Evolutionary conservation across 2,329 filamentous ascomycete genomes (phyloP).

Genomic region (Colletotrichum acutatum): DNA sequence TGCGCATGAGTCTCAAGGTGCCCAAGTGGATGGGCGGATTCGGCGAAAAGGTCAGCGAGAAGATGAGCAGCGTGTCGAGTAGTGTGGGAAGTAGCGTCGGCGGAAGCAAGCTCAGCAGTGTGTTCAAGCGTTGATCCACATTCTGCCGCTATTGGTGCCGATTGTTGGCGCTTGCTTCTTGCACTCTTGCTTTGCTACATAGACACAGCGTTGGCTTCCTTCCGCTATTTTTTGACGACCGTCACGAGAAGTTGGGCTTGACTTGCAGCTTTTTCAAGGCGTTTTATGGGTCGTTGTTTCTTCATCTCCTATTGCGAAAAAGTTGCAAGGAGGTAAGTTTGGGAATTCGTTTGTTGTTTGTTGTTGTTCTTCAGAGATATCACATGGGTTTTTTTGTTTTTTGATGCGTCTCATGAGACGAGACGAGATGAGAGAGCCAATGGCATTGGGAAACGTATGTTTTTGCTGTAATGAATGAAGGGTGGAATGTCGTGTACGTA

Average conservation of each 20-base stretch:
- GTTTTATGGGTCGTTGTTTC: neutral
- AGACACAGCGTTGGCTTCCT: neutral
- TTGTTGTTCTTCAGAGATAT: slow-evolving; percentile 2
- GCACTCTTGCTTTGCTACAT: neutral
- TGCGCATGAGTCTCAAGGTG: slow-evolving; percentile 68
- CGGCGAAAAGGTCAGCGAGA: slow-evolving; percentile 58
- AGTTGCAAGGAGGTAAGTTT: slow-evolving; percentile 14
- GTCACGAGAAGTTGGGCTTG: neutral
- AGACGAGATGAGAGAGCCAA: neutral
- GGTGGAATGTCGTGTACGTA: neutral
- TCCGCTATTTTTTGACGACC: neutral
- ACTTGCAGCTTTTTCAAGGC: slow-evolving; percentile 26
- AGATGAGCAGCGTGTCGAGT: slow-evolving; percentile 61
- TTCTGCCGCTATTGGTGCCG: neutral
- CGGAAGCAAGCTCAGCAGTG: slow-evolving; percentile 24
- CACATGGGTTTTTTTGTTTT: neutral
- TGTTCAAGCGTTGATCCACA: slow-evolving; percentile 15
- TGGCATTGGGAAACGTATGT: neutral
- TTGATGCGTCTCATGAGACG: neutral
- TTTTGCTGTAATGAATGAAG: slow-evolving; percentile 1
- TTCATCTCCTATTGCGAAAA: neutral
- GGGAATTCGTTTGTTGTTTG: neutral
- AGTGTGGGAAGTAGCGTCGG: slow-evolving; percentile 47
- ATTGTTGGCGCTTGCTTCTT: neutral
- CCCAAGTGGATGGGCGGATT: slow-evolving; percentile 62